Base-by-base conservation (phyloP, 768 basidiomycete species). In the Cystofilobasidium capitatum region DNA sequence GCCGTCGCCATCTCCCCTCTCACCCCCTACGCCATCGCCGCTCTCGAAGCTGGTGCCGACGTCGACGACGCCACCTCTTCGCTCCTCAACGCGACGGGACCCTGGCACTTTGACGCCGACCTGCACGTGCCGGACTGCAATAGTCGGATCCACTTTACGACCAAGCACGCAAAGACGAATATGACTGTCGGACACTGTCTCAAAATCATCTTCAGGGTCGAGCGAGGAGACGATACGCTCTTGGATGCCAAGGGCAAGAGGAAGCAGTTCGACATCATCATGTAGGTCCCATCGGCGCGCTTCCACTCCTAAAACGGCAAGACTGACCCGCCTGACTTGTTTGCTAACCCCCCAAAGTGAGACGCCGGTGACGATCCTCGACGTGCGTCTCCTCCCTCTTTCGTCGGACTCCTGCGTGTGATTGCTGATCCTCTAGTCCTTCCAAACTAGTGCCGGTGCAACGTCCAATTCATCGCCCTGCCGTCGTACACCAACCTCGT, bases 321-420 rank as follows among this genome's bases (percentile, higher is more conserved):
- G 6, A n/a, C 31, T 61, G 16, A 20, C 44, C 5, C 20, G 10
- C 14, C 37, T 24, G 8, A 9, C 35, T 26, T 10, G 14, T 39
- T 29, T 29, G 29, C 40, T 33, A 26, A 4, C 16, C 33, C 42
- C 17, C 13, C 26, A 39, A 24, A 61, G 59, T 69, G 79, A 91
- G 75, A 85, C 85, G 0, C 91, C 91, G 0, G 82, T 96, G 42
- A 86, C 89, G 64, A 85, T 97, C 58, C 83, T 96, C 62, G 92
- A 92, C 22, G 89, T 90, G 70, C 79, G 87, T 54, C 9, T 20
- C 37, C 44, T 8, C 42, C 39, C 35, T 57, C 59, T 42, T 26
- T 5, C 39, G 31, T 65, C 6, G 22, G 31, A 26, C 31, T 65
- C 54, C 39, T 58, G 26, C 31, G 54, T 26, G 26, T 42, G 58